phyloP scores from a whole-genome alignment of 2,329 filamentous ascomycete species.

The Ceratocystis smalleyi region DNA sequence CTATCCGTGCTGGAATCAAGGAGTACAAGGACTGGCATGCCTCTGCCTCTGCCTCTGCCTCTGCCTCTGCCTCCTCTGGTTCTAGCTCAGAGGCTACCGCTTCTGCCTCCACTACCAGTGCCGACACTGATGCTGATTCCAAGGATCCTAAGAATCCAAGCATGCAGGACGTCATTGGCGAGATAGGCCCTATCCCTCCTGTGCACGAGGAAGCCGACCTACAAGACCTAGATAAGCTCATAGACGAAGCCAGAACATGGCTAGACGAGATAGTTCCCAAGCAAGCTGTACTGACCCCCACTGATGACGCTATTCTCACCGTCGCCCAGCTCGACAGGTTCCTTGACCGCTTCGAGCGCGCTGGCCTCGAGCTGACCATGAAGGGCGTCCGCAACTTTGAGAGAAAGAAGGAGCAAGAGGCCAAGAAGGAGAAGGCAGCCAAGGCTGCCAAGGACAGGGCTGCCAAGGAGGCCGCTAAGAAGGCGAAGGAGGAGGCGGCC shows the following conservation, averaged over 20 bases:
- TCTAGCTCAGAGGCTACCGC: slow-evolving; percentile 27
- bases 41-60: slow-evolving; percentile 34
- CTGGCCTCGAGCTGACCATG: slow-evolving; percentile 53
- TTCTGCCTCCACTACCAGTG: slow-evolving; percentile 30
- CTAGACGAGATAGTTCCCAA: slow-evolving; percentile 52
- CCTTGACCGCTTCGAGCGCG: slow-evolving; percentile 55
- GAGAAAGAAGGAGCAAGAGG: slow-evolving; percentile 30
- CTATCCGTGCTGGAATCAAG: slow-evolving; percentile 53
- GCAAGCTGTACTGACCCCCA: slow-evolving; percentile 53
- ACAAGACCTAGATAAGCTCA: slow-evolving; percentile 43
- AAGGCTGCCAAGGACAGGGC: slow-evolving; percentile 29
- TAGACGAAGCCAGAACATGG: slow-evolving; percentile 54
- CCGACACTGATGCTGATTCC: slow-evolving; percentile 37
- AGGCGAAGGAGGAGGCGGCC: slow-evolving; percentile 26
- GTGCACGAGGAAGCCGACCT: slow-evolving; percentile 63
- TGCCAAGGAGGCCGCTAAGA: slow-evolving; percentile 25
- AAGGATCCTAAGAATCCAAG: slow-evolving; percentile 28
- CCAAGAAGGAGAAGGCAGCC: slow-evolving; percentile 32
- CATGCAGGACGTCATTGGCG: slow-evolving; percentile 31
- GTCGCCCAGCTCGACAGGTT: slow-evolving; percentile 56
- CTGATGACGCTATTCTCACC: slow-evolving; percentile 60
- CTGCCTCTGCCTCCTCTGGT: slow-evolving; percentile 30
- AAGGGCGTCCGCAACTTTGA: slow-evolving; percentile 47
- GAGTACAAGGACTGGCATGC: slow-evolving; percentile 50
- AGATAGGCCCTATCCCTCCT: slow-evolving; percentile 42